Evolutionary conservation across 345 rosid genomes (phyloP).

Genomic region (Draba incana): DNA sequence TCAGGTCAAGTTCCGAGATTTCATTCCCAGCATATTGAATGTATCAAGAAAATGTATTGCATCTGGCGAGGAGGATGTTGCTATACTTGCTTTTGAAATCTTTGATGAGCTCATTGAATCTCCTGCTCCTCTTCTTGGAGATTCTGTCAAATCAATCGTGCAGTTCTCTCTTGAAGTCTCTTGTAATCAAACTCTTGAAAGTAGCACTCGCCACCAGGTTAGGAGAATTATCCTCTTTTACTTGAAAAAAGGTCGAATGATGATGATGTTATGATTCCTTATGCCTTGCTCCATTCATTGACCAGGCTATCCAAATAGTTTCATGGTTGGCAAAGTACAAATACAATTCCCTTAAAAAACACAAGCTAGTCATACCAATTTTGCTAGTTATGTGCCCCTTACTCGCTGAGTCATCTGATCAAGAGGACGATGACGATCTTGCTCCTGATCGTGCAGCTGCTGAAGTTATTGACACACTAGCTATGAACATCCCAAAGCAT

Average conservation of each 20-base stretch:
- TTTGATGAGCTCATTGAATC: conserved; percentile 99
- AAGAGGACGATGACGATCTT: conserved; percentile 95
- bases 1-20: conserved; percentile 96
- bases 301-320: conserved; percentile 96
- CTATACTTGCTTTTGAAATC: conserved; percentile 95
- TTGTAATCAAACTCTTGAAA: conserved; percentile 80
- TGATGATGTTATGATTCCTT: conserved; percentile 15
- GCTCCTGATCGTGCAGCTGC: conserved; percentile 99
- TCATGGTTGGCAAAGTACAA: conserved; percentile 99
- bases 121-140: conserved; percentile 99
- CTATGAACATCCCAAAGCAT: conserved; percentile 88
- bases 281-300: conserved; percentile 32
- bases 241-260: not conserved
- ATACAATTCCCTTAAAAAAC: conserved; percentile 78
- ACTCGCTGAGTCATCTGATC: conserved; percentile 81
- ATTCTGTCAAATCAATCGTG: conserved; percentile 89
- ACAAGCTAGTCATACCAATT: conserved; percentile 78
- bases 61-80: conserved; percentile 96
- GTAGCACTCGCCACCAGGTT: conserved; percentile 96
- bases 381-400: conserved; percentile 97
- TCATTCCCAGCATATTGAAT: conserved; percentile 94
- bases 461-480: conserved; percentile 99
- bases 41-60: conserved; percentile 92
- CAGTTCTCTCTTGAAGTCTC: conserved; percentile 98
- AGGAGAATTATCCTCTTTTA: conserved; percentile 21